phyloP scores from a whole-genome alignment of 2,329 filamentous ascomycete genomes.

The Botrytis paeoniae region DNA sequence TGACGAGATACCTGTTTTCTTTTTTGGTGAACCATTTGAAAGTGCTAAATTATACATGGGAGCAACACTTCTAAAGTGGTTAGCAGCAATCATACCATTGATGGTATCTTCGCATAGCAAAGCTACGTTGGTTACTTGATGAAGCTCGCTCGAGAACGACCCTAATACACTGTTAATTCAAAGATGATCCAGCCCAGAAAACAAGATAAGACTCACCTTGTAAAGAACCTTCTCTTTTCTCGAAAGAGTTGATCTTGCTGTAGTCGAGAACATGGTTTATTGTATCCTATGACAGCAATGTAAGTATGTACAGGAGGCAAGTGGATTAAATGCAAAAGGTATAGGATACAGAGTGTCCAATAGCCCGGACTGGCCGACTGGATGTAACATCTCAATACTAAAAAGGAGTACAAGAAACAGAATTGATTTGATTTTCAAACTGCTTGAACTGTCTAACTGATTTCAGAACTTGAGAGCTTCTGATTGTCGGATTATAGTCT shows the following conservation, averaged over 20 bases:
- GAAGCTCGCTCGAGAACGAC: constrained; percentile 32
- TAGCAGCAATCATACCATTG: constrained; percentile 34
- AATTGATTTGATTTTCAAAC: neutral
- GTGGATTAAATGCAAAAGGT: neutral
- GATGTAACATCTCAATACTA: neutral
- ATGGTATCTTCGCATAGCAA: constrained; percentile 35
- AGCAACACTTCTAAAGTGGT: constrained; percentile 19
- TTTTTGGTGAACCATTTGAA: constrained; percentile 10
- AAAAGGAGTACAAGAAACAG: no score
- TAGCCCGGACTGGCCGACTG: neutral
- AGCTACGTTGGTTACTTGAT: constrained; percentile 32
- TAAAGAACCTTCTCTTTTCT: constrained; percentile 26
- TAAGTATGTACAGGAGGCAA: neutral
- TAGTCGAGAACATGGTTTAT: constrained; percentile 54
- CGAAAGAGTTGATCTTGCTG: constrained; percentile 50
- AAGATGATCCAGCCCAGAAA: neutral
- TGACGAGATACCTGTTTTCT: neutral
- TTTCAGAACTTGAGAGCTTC: neutral
- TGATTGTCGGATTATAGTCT: neutral
- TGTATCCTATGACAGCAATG: constrained; percentile 40
- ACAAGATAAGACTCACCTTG: constrained; percentile 21
- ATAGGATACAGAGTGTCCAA: neutral
- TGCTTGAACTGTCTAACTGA: neutral
- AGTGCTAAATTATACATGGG: constrained; percentile 1
- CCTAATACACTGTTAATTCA: constrained; percentile 20